A percentile compares a stretch with the other conserved stretches of the same genome.
Conservation (phyloP, 2,329 filamentous ascomycete genomes). For the Pseudogymnoascus sp. region DNA sequence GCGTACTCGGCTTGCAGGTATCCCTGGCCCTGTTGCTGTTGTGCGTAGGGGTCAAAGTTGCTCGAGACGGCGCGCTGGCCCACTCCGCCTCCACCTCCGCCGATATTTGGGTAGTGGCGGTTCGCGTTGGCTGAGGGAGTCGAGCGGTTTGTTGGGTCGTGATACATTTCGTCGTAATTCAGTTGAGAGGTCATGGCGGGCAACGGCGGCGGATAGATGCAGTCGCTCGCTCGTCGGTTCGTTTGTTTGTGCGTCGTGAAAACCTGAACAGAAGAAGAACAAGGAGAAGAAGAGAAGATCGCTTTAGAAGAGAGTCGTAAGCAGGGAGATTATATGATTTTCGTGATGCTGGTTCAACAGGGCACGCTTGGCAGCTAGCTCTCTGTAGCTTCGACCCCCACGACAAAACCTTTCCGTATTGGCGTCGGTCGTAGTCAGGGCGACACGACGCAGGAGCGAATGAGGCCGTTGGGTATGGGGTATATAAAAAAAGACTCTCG, state of each 20-base stretch:
- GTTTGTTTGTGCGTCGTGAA: conserved; percentile 2
- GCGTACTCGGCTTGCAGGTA: conserved; percentile 5
- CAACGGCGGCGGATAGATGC: background rate
- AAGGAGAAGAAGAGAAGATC: background rate
- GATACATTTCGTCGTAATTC: conserved; percentile 1
- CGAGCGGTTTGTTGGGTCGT: conserved; percentile 7
- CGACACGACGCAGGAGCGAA: background rate
- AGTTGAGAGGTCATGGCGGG: conserved; percentile 3
- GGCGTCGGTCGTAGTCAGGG: background rate
- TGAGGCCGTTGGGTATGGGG: background rate
- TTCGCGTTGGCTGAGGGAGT: background rate
- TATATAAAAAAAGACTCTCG: background rate
- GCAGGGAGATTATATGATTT: background rate
- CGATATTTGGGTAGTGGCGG: background rate
- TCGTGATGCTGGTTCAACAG: background rate
- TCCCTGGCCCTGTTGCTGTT: background rate
- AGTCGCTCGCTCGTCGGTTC: background rate
- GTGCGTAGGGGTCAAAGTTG: conserved; percentile 1
- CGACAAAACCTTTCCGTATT: background rate
- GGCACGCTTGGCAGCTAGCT: background rate
- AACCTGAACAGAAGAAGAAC: background rate
- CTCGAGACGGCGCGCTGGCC: background rate
- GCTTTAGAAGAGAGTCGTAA: background rate
- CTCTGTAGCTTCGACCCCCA: background rate
- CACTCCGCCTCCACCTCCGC: background rate